Base-by-base conservation (phyloP, 2,329 filamentous ascomycete species). In the Fusarium zealandicum region DNA sequence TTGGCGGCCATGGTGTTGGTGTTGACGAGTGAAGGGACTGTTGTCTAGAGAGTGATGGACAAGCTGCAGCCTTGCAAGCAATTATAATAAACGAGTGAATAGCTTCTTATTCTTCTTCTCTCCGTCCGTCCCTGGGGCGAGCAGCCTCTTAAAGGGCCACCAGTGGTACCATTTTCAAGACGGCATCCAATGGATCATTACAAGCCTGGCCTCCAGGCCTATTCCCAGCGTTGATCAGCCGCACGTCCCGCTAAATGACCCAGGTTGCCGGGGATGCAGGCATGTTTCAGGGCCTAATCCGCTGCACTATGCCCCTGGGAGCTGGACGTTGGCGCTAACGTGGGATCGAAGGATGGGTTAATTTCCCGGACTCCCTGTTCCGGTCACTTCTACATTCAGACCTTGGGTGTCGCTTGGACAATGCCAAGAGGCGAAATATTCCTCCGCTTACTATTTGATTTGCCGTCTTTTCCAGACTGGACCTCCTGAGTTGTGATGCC, bases 1-100 rank as follows among this genome's bases (percentile, higher is more conserved):
- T 66, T 68, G 52, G 64, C 18, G 18, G 54, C 41, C 71, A 73
- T 71, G 39, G 46, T n/a, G n/a, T 59, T 41, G 30, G 9, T 43
- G 17, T 22, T 60, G 59, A 49, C 36, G 59, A 63, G 44, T 45
- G 41, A 42, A 43, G 14, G 14, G 32, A 50, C 44, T 33, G 27
- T 41, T 25, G 22, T 25, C 22, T 25, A 36, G 12, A 45, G 28
- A 13, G 28, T 31, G 28, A 7, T n/a, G 3, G 28, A 31, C 28
- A 31, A n/a, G 6, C 28, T 25, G 3, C 28, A 7, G 28, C 5
- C 6, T 31, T 31, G 28, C n/a, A 31, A 25, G 28, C 28, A 31
- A n/a, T 4, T 31, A 31, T n/a, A 31, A 31, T n/a, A 31, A 31
- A 31, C 12, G 28, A 31, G n/a, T 38, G 35, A n/a, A 38, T 22